Percentiles rank a stretch among this genome's conserved stretches.
These are phyloP conservation scores for Penicilliopsis zonata DNA, from an alignment of 495 filamentous ascomycete species.

Conservation along the genomic window DNA sequence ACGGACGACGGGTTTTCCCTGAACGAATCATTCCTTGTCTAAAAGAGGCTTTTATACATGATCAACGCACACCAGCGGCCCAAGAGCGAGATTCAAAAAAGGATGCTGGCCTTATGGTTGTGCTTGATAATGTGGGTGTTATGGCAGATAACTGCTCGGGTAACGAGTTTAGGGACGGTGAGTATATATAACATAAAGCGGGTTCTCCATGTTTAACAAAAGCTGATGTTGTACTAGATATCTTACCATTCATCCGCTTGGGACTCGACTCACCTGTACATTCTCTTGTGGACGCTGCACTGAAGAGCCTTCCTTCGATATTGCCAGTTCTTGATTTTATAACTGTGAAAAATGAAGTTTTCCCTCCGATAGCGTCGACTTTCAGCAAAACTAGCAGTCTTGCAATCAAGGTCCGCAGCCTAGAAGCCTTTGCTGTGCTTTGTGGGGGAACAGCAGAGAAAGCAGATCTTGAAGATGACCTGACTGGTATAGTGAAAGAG, in stretches of 20 bases:
- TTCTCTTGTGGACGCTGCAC: constrained; percentile 69
- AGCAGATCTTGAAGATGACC: constrained; percentile 45
- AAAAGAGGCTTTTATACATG: constrained; percentile 64
- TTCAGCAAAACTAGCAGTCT: constrained; percentile 89
- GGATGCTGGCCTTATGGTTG: constrained; percentile 82
- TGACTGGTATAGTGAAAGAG: constrained; percentile 49
- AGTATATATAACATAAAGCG: constrained; percentile 11
- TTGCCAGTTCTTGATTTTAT: constrained; percentile 83
- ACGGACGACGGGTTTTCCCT: constrained; percentile 61
- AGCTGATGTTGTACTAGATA: constrained; percentile 38
- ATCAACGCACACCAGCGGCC: constrained; percentile 29
- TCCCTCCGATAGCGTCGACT: constrained; percentile 76
- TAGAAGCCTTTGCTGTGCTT: constrained; percentile 81
- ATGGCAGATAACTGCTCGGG: constrained; percentile 73
- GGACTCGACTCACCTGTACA: constrained; percentile 84
- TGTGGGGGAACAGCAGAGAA: constrained; percentile 55
- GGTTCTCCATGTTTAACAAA: constrained; percentile 4
- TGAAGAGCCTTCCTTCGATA: constrained; percentile 60
- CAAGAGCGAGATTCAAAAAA: constrained; percentile 67
- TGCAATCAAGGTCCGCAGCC: constrained; percentile 80
- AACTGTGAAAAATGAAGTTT: constrained; percentile 90
- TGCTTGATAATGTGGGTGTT: constrained; percentile 68
- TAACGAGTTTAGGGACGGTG: constrained; percentile 88
- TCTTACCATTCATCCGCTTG: constrained; percentile 70
- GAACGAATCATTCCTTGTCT: constrained; percentile 77